Percentiles rank a stretch among this genome's conserved stretches.
Evolutionary conservation across 2,329 filamentous ascomycete genomes (phyloP).

Genomic region (Pyrenochaeta sp.): DNA sequence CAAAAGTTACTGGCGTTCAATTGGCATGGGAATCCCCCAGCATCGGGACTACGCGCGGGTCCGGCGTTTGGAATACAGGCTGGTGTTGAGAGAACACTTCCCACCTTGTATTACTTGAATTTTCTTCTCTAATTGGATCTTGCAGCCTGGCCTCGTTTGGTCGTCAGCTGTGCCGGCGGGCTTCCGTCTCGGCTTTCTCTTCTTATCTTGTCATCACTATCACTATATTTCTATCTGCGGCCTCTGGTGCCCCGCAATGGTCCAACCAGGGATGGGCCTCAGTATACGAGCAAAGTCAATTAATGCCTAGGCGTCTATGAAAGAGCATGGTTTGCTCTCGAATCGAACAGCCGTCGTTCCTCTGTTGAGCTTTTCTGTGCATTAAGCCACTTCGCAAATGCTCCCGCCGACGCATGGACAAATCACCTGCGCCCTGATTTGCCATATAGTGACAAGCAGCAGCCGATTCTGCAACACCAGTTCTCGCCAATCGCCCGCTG

Average conservation of each 20-base stretch:
- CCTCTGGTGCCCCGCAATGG: constrained; percentile 26
- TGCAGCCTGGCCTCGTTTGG: constrained; percentile 27
- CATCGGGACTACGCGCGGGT: constrained; percentile 36
- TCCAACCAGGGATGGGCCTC: constrained; percentile 31
- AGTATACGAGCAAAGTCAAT: constrained; percentile 47
- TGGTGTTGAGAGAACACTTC: constrained; percentile 46
- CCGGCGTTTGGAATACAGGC: constrained; percentile 49
- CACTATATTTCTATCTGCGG: constrained; percentile 25
- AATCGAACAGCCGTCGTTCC: constrained; percentile 28
- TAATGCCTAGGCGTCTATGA: constrained; percentile 37
- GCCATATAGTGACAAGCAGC: constrained; percentile 34
- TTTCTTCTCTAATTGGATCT: constrained; percentile 29
- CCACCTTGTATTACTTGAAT: constrained; percentile 39
- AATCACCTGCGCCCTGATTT: constrained; percentile 46
- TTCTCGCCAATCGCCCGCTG: constrained; percentile 36
- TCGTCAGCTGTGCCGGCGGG: constrained; percentile 23
- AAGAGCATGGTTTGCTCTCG: constrained; percentile 28
- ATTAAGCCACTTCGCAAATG: constrained; percentile 22
- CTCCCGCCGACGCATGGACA: constrained; percentile 23
- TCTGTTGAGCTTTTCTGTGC: constrained; percentile 26
- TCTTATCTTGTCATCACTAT: constrained; percentile 29
- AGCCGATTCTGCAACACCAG: constrained; percentile 43
- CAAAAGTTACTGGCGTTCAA: constrained; percentile 49
- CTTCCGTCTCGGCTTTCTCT: constrained; percentile 16
- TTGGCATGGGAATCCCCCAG: constrained; percentile 42